phyloP scores from a whole-genome alignment of 2,329 filamentous ascomycete genomes.

The Fusarium nurragi region DNA sequence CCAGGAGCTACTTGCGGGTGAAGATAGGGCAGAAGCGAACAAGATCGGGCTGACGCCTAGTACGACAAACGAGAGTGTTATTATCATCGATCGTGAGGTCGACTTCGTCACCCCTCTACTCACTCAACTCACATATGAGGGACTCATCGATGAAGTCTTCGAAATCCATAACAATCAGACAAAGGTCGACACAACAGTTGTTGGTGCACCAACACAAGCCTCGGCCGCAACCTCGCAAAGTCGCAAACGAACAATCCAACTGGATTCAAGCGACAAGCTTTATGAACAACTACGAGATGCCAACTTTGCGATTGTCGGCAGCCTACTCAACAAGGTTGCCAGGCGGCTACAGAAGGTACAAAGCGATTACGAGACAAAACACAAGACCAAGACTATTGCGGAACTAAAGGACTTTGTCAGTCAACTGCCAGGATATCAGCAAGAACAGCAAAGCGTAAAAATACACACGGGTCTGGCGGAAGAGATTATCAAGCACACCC shows the following conservation, averaged over 20 bases:
- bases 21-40: slow-evolving; percentile 70
- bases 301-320: slow-evolving; percentile 95
- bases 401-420: slow-evolving; percentile 96
- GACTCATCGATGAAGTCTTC: slow-evolving; percentile 92
- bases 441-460: slow-evolving; percentile 92
- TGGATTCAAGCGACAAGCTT: slow-evolving; percentile 89
- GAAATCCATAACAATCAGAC: slow-evolving; percentile 92
- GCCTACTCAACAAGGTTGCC: slow-evolving; percentile 88
- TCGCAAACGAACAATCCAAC: slow-evolving; percentile 84
- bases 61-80: slow-evolving; percentile 85
- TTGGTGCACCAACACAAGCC: slow-evolving; percentile 76
- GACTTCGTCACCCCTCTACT: slow-evolving; percentile 92
- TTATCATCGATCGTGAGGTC: slow-evolving; percentile 94
- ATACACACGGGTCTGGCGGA: slow-evolving; percentile 92
- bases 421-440: slow-evolving; percentile 89
- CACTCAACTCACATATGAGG: slow-evolving; percentile 96
- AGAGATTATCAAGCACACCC: slow-evolving; percentile 93
- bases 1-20: slow-evolving; percentile 84
- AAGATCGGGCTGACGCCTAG: slow-evolving; percentile 82
- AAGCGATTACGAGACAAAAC: slow-evolving; percentile 88
- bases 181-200: slow-evolving; percentile 89
- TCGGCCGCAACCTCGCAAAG: slow-evolving; percentile 66
- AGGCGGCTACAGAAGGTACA: slow-evolving; percentile 84
- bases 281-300: slow-evolving; percentile 88
- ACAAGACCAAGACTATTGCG: slow-evolving; percentile 85